Conservation (phyloP, 352 stramenopile species). For the Phytophthora sp. region DNA sequence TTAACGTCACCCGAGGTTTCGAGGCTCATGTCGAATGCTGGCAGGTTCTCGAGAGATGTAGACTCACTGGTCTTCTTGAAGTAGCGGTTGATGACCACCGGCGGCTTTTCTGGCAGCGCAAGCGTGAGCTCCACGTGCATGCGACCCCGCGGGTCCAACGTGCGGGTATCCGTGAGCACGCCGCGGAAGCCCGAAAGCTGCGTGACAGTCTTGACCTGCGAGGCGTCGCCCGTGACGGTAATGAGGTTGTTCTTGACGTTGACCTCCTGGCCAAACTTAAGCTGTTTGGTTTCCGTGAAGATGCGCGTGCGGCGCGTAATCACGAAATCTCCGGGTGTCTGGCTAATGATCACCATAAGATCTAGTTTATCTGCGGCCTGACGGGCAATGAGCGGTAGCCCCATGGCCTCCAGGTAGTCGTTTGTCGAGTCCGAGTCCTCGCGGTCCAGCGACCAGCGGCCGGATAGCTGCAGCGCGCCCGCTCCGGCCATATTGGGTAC, state of each 20-base stretch:
- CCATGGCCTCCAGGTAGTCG: conserved; percentile 90
- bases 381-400: conserved; percentile 83
- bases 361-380: conserved; percentile 89
- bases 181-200: conserved; percentile 83
- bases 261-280: conserved; percentile 88
- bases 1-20: conserved; percentile 86
- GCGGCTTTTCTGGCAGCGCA: conserved; percentile 71
- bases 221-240: conserved; percentile 77
- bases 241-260: conserved; percentile 91
- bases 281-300: conserved; percentile 90
- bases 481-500: conserved; percentile 78
- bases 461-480: conserved; percentile 81
- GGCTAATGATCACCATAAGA: conserved; percentile 90
- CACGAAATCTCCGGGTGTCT: conserved; percentile 83
- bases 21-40: conserved; percentile 84
- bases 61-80: conserved; percentile 91
- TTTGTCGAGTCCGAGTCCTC: conserved; percentile 91
- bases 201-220: conserved; percentile 78
- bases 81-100: conserved; percentile 83
- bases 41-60: conserved; percentile 88
- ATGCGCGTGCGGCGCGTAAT: conserved; percentile 90
- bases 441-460: conserved; percentile 84
- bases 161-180: conserved; percentile 75
- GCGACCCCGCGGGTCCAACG: conserved; percentile 73
- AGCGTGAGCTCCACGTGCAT: conserved; percentile 88